Evolutionary conservation across 805 yeast genomes (phyloP).

Genomic region (Cyberlindnera euphorbiae): DNA sequence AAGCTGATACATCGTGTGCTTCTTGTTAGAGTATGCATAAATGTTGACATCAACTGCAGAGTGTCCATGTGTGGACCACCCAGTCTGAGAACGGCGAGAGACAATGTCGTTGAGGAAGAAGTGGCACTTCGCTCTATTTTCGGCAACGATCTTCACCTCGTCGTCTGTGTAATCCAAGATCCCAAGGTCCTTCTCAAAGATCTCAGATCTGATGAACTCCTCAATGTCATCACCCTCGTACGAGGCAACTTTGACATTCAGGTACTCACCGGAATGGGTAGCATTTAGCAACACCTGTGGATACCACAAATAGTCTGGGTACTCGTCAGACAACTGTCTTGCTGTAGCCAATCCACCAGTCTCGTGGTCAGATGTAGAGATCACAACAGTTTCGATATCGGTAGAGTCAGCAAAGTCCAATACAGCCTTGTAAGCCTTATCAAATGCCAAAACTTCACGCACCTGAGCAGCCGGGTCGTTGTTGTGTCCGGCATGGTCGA

Average conservation of each 20-base stretch:
- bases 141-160: slow-evolving; percentile 46
- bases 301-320: slow-evolving; percentile 87
- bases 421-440: slow-evolving; percentile 73
- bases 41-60: slow-evolving; percentile 94
- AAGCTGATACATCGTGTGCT: slow-evolving; percentile 33
- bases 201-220: slow-evolving; percentile 45
- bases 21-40: slow-evolving; percentile 68
- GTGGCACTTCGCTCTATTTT: slow-evolving; percentile 28
- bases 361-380: slow-evolving; percentile 91
- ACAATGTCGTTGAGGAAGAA: slow-evolving; percentile 64
- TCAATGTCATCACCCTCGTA: slow-evolving; percentile 32
- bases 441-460: slow-evolving; percentile 83
- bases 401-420: slow-evolving; percentile 60
- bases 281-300: slow-evolving; percentile 73
- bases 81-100: slow-evolving; percentile 78
- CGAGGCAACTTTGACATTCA: slow-evolving; percentile 42
- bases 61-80: slow-evolving; percentile 98
- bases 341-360: slow-evolving; percentile 93
- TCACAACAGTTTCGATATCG: slow-evolving; percentile 70
- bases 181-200: slow-evolving; percentile 64
- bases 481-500: slow-evolving; percentile 93
- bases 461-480: slow-evolving; percentile 95
- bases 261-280: slow-evolving; percentile 72
- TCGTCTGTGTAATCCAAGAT: slow-evolving; percentile 48
- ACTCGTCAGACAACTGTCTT: slow-evolving; percentile 59